A percentile compares a stretch with the other conserved stretches of the same genome.
These are phyloP conservation scores for Plasmodium ovale DNA, from an alignment of 169 alveolate species.

Conservation along the genomic window DNA sequence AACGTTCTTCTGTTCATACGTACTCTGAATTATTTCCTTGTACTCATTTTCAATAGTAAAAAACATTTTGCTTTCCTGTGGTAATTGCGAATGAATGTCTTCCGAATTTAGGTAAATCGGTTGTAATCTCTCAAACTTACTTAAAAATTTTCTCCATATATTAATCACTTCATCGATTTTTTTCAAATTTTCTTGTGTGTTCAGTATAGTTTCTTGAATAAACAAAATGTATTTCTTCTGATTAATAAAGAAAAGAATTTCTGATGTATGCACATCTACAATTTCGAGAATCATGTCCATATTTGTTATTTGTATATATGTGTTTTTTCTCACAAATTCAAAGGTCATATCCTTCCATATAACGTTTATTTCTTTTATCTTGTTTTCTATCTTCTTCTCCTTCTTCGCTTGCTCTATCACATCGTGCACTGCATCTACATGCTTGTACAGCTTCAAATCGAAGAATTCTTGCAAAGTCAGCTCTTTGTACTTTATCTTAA, in stretches of 20 bases:
- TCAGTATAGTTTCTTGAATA: constrained; percentile 91
- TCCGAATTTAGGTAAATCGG: constrained; percentile 96
- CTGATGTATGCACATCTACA: constrained; percentile 87
- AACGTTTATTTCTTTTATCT: constrained; percentile 90
- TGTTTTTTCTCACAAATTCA: constrained; percentile 90
- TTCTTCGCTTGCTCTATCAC: constrained; percentile 95
- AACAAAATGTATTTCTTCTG: constrained; percentile 92
- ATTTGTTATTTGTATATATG: constrained; percentile 90
- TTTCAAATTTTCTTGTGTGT: constrained; percentile 90
- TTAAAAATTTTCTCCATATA: constrained; percentile 95
- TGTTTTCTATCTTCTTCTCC: constrained; percentile 95
- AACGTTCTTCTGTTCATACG: constrained; percentile 91
- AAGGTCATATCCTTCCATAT: constrained; percentile 93
- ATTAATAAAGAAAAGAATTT: constrained; percentile 79
- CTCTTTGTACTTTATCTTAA: constrained; percentile 92
- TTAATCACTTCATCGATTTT: constrained; percentile 93
- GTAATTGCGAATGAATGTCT: constrained; percentile 96
- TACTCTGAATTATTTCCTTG: constrained; percentile 95
- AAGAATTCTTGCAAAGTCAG: constrained; percentile 94
- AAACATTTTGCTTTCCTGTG: constrained; percentile 95
- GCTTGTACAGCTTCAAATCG: constrained; percentile 91
- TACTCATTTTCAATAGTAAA: constrained; percentile 94
- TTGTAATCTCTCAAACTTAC: constrained; percentile 94
- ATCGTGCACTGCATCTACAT: constrained; percentile 94
- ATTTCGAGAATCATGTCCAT: constrained; percentile 92